Evolutionary conservation across 2,329 filamentous ascomycete genomes (phyloP).

Genomic region (Cadophora luteo-olivacea): DNA sequence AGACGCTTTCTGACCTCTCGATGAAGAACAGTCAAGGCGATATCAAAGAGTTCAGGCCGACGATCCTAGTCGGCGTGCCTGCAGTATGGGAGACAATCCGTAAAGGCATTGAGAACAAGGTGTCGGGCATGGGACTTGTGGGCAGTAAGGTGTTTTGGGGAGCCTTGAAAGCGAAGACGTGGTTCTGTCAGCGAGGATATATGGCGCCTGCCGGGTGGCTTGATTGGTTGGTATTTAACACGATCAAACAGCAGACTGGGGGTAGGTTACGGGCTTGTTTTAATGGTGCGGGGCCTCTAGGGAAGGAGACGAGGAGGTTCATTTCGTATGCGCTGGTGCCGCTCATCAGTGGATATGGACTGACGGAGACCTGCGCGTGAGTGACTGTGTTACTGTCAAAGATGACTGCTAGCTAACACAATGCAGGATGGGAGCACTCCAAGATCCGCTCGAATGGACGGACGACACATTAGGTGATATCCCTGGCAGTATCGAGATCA

Average conservation of each 20-base stretch:
- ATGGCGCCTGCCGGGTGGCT: slow-evolving; percentile 65
- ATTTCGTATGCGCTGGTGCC: slow-evolving; percentile 88
- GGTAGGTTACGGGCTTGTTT: slow-evolving; percentile 86
- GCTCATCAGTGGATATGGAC: slow-evolving; percentile 90
- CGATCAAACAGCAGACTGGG: slow-evolving; percentile 86
- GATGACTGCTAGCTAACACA: slow-evolving; percentile 74
- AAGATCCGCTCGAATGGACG: slow-evolving; percentile 85
- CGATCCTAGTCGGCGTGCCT: slow-evolving; percentile 90
- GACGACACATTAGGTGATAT: slow-evolving; percentile 77
- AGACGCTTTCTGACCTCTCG: slow-evolving; percentile 84
- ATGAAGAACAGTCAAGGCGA: slow-evolving; percentile 92
- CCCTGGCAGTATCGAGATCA: slow-evolving; percentile 78
- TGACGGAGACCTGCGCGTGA: slow-evolving; percentile 84
- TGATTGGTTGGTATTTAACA: slow-evolving; percentile 85
- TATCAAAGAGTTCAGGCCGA: slow-evolving; percentile 88
- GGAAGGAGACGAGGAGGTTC: slow-evolving; percentile 85
- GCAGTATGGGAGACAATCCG: slow-evolving; percentile 97
- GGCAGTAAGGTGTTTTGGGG: slow-evolving; percentile 78
- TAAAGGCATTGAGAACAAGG: slow-evolving; percentile 86
- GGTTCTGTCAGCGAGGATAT: slow-evolving; percentile 57
- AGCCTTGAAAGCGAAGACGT: slow-evolving; percentile 63
- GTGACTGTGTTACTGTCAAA: not conserved
- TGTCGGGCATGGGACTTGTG: slow-evolving; percentile 71
- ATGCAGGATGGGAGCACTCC: slow-evolving; percentile 78
- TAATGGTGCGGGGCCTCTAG: slow-evolving; percentile 90